These are phyloP conservation scores for Perilla frutescens DNA, from an alignment of 257 asterid genomes.

Conservation along the genomic window DNA sequence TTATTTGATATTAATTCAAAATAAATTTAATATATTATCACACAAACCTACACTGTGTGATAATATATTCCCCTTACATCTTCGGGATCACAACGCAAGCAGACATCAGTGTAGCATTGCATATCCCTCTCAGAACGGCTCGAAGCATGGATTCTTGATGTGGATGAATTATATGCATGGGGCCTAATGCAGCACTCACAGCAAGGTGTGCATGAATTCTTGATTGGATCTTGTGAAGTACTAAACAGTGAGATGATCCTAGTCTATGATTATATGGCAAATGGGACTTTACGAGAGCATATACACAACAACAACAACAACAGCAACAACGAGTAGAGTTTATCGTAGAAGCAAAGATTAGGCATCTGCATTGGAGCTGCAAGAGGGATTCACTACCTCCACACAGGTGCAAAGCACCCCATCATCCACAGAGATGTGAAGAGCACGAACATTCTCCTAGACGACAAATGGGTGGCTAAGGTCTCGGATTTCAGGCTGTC, in stretches of 20 bases:
- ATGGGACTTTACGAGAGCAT: too few species aligned
- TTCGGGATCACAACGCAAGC: slow-evolving; percentile 55
- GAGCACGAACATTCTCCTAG: slow-evolving; percentile 70
- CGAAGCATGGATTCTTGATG: too few species aligned
- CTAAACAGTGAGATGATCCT: too few species aligned
- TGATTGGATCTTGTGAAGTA: slow-evolving; percentile 51
- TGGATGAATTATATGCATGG: slow-evolving; percentile 69
- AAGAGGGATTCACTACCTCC: slow-evolving; percentile 65
- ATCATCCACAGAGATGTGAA: slow-evolving; percentile 88
- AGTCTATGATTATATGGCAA: too few species aligned
- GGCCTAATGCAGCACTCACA: slow-evolving; percentile 58
- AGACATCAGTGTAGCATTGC: slow-evolving; percentile 40
- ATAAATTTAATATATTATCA: too few species aligned
- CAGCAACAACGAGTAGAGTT: slow-evolving; percentile 27
- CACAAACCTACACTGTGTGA: too few species aligned
- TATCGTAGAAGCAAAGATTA: slow-evolving; percentile 67
- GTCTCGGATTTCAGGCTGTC: slow-evolving; percentile 88
- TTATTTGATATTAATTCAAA: too few species aligned
- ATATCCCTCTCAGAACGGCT: slow-evolving; percentile 45
- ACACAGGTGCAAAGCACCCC: slow-evolving; percentile 69
- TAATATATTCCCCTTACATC: slow-evolving; percentile 51
- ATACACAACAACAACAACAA: slow-evolving; percentile 7
- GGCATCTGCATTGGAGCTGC: slow-evolving; percentile 82
- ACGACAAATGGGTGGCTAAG: slow-evolving; percentile 73
- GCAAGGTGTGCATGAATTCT: slow-evolving; percentile 77